Percentiles rank a stretch among this genome's conserved stretches.
Evolutionary conservation across 2,329 filamentous ascomycete species (phyloP).

Genomic region (Colletotrichum kahawae): DNA sequence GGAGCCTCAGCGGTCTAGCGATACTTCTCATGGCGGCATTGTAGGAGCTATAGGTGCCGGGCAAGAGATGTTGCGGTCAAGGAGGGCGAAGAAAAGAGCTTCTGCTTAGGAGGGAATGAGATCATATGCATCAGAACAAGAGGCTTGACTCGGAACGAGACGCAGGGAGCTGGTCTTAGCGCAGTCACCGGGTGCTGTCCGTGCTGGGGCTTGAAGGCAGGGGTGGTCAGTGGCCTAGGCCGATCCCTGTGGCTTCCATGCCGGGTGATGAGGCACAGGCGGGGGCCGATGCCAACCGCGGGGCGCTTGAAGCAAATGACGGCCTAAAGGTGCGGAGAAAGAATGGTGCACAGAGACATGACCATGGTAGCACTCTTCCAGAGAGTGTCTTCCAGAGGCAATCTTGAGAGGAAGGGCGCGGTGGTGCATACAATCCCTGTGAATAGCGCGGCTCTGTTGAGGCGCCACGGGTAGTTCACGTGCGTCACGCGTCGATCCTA

Average conservation of each 20-base stretch:
- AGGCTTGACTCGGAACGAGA: constrained; percentile 1
- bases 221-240: neutral
- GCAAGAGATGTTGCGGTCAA: neutral
- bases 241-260: neutral
- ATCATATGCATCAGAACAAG: neutral
- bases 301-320: neutral
- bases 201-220: neutral
- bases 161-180: neutral
- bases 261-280: neutral
- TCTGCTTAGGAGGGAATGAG: neutral
- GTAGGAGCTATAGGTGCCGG: neutral
- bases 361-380: neutral
- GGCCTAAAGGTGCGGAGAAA: neutral
- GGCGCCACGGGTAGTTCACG: neutral
- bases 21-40: constrained; percentile 54
- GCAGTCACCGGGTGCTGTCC: neutral
- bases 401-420: neutral
- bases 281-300: constrained; percentile 12
- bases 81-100: neutral
- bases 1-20: constrained; percentile 43
- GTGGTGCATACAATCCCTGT: neutral
- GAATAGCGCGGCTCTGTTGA: neutral
- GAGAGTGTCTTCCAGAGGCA: neutral
- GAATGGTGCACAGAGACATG: neutral
- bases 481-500: neutral